Percentiles rank a stretch among this genome's conserved stretches.
Conservation (phyloP, 306 rosid species). For the Inga oerstediana region DNA sequence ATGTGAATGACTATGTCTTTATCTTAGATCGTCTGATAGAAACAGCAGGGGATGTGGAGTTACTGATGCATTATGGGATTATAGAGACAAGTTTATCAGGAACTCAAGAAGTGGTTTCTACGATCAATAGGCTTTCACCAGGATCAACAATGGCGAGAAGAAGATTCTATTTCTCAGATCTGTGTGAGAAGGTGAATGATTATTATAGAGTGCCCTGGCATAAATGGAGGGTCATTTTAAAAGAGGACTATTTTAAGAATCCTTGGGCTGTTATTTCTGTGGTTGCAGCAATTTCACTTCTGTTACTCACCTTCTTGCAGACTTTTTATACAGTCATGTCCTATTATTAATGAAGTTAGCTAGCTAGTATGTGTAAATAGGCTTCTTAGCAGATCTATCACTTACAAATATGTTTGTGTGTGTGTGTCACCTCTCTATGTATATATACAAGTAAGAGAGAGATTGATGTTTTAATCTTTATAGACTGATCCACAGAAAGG, state of each 20-base stretch:
- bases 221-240: background rate
- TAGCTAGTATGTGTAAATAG: background rate
- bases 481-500: too few relatives aligned
- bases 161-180: background rate
- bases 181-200: background rate
- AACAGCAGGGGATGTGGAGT: constrained; percentile 28
- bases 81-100: constrained; percentile 22
- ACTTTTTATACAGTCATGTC: background rate
- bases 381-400: background rate
- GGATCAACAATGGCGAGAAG: background rate
- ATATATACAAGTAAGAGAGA: too few relatives aligned
- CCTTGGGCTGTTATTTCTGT: background rate
- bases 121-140: background rate
- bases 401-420: background rate
- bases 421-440: background rate
- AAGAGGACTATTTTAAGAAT: constrained; percentile 1
- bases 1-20: constrained; percentile 29
- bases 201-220: background rate
- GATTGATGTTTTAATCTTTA: too few relatives aligned
- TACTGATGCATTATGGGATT: constrained; percentile 34
- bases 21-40: constrained; percentile 28
- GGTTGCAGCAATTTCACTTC: background rate
- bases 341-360: background rate
- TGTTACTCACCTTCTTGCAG: background rate
- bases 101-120: background rate